Base-by-base conservation (phyloP, 2,329 filamentous ascomycete species). In the Grosmannia huntii region DNA sequence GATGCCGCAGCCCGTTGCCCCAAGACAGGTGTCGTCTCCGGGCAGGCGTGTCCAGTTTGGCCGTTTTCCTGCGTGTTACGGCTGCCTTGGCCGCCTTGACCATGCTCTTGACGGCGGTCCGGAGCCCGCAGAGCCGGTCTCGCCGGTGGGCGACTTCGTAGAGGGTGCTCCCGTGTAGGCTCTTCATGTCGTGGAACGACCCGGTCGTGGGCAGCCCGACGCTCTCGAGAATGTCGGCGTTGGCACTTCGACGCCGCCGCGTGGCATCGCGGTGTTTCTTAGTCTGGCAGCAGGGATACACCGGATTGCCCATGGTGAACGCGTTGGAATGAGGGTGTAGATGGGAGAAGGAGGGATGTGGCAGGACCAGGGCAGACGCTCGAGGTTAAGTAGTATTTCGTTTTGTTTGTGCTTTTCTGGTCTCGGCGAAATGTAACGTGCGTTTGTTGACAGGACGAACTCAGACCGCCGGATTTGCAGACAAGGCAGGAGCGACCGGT, bases 191-290 rank as follows among this genome's bases (percentile, higher is more conserved):
- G 23, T 58, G n/a, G 51, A 58, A 64, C 1, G 61, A 63, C 9
- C 56, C 57, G 7, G 57, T 64, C 27, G 62, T 58, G 6, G 62
- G 62, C 12, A 64, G 46, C 1, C 62, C 62, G 14, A 57, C 25
- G 28, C 53, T 60, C 50, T 62, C 60, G 11, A 64, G 60, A 3
- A 64, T 63, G 57, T 62, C 62, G 5, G 62, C 62, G 14, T 64
- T 64, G 23, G 62, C 56, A 36, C 61, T 63, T 33, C 48, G 58
- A 11, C 62, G 62, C 0, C 62, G 62, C 10, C 56, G 53, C 7
- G 31, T 21, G 6, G 16, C 10, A 14, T 53, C 50, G 16, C 27
- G 27, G 19, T 27, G 23, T 11, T 49, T 53, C 12, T 23, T 28
- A 27, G 25, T 36, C 28, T 6, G 50, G 50, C 50, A 53, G 25